Base-by-base conservation (phyloP, 768 basidiomycete species). In the Boletus rufocinnamomeus region DNA sequence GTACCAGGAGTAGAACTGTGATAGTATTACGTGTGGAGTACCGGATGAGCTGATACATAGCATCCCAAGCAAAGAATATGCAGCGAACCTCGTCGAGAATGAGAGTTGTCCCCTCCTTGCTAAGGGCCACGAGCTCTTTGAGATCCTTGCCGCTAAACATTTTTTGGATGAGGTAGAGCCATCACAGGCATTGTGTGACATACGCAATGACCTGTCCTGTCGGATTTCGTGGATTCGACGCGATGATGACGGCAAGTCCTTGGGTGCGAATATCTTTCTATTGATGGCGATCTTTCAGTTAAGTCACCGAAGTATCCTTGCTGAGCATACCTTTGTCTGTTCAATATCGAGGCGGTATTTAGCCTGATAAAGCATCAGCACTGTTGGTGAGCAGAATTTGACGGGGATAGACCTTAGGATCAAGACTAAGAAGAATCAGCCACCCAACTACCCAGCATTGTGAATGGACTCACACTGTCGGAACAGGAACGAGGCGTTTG, bases 151-250 rank as follows among this genome's bases (percentile, higher is more conserved):
- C 93, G 61, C 87, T 87, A 65, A 4, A 40, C 14, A 23, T n/a
- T 11, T 48, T n/a, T 38, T 13, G 46, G 30, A 34, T 25, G 51
- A 74, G 47, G 30, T 13, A 58, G 8, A n/a, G 35, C 19, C n/a
- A 14, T 34, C 40, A 37, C 4, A 55, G 43, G 34, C 13, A 52
- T 38, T 45, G 35, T 19, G 54, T 17, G 13, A 70, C 74, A 25
- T 66, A 91, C 86, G 81, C 82, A 61, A 85, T 82, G 54, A 88
- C 85, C 71, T 96, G 95, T n/a, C 95, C 94, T 1, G 95, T 97
- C 4, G 95, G 95, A 70, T 97, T 98, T 54, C 95, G 86, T n/a
- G 95, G 95, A 75, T 97, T 98, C 25, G 91, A 94, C 0, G 93
- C 90, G 45, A 95, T 77, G 56, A 96, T 82, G 50, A 95, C 93